A percentile compares a stretch with the other conserved stretches of the same genome.
Evolutionary conservation across 2,329 filamentous ascomycete species (phyloP).

Genomic region (Trichoderma sp.): DNA sequence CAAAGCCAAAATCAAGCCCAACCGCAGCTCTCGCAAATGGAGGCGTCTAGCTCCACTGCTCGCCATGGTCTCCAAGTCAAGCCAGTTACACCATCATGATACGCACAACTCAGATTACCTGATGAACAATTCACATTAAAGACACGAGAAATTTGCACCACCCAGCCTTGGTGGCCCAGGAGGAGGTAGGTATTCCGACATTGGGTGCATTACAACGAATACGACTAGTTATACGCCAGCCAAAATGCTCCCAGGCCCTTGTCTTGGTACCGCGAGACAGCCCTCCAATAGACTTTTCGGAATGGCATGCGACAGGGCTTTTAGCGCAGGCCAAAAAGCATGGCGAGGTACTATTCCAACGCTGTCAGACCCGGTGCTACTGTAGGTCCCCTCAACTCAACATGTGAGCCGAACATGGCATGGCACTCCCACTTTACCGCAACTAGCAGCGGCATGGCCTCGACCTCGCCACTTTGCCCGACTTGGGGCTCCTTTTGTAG

Average conservation of each 20-base stretch:
- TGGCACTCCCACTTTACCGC: background rate
- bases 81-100: constrained; percentile 24
- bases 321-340: background rate
- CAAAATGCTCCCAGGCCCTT: background rate
- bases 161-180: background rate
- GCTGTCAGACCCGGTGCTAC: background rate
- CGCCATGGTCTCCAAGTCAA: constrained; percentile 3
- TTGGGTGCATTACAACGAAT: background rate
- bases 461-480: constrained; percentile 20
- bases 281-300: background rate
- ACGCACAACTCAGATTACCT: background rate
- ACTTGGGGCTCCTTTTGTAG: background rate
- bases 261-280: background rate
- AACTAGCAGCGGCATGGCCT: constrained; percentile 8
- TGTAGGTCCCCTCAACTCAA: background rate
- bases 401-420: background rate
- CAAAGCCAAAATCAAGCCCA: background rate
- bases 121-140: background rate
- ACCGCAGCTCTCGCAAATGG: constrained; percentile 5
- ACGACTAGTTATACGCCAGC: background rate
- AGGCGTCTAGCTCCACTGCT: background rate
- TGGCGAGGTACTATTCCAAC: background rate
- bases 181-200: background rate
- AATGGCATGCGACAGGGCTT: background rate
- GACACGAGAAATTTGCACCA: background rate